Conservation (phyloP, 1,139 yeast species). For the Suhomyces bokatorum region DNA sequence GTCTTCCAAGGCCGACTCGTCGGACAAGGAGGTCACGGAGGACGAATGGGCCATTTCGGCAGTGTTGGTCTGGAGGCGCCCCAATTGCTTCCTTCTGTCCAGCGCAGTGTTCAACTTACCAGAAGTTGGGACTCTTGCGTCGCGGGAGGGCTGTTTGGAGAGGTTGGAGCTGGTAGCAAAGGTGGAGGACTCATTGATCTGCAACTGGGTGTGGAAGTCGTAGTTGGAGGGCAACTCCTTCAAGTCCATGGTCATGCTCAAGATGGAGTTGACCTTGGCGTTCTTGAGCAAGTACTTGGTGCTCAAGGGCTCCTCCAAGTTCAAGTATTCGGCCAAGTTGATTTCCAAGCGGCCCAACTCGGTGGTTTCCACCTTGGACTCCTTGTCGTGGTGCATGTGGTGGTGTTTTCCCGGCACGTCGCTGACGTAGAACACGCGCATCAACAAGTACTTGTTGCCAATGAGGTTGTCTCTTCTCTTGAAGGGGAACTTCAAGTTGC, state of each 20-base stretch:
- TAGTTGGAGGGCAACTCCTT: conserved; percentile 43
- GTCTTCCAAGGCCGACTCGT: conserved; percentile 8
- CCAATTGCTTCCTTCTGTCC: conserved; percentile 20
- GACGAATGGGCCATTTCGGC: neutral
- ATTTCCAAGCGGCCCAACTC: conserved; percentile 66
- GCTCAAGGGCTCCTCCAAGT: conserved; percentile 51
- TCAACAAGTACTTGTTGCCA: conserved; percentile 37
- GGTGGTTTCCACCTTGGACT: conserved; percentile 22
- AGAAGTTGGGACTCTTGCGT: conserved; percentile 6
- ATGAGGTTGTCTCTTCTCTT: conserved; percentile 39
- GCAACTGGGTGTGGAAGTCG: conserved; percentile 46
- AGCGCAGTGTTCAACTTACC: conserved; percentile 36
- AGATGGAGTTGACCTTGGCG: conserved; percentile 79
- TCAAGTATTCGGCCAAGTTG: conserved; percentile 72
- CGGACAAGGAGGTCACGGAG: conserved; percentile 1
- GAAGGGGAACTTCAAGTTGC: conserved; percentile 43
- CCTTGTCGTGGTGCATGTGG: conserved; percentile 1
- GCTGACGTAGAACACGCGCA: conserved; percentile 42
- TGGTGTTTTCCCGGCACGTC: conserved; percentile 13
- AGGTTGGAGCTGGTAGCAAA: conserved; percentile 4
- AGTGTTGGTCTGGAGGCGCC: neutral
- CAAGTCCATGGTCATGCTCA: conserved; percentile 48
- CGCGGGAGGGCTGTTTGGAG: neutral
- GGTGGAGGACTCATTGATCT: conserved; percentile 28
- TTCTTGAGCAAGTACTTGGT: conserved; percentile 70